A percentile compares a stretch with the other conserved stretches of the same genome.
phyloP scores from a whole-genome alignment of 441 rosid species.

The Populus hybrid region DNA sequence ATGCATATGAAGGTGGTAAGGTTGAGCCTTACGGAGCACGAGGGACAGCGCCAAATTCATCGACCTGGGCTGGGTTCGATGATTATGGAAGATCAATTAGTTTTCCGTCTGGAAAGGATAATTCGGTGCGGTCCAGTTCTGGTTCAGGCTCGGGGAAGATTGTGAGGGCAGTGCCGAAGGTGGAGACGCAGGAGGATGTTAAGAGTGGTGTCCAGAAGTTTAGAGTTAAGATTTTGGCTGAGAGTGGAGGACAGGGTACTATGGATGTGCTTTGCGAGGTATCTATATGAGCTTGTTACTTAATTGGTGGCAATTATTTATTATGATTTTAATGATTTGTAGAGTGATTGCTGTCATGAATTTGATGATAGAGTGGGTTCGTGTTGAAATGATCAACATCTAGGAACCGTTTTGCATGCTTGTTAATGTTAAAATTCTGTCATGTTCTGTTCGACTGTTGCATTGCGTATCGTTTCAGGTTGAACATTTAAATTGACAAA shows the following conservation, averaged over 20 bases:
- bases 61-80: conserved; percentile 71
- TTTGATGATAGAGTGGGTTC: not conserved
- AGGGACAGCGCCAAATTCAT: conserved; percentile 82
- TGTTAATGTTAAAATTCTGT: not conserved
- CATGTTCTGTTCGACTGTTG: not conserved
- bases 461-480: not conserved
- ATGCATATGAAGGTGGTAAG: conserved; percentile 85
- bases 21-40: conserved; percentile 93
- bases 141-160: conserved; percentile 57
- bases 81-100: conserved; percentile 90
- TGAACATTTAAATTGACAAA: not conserved
- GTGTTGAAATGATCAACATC: not conserved
- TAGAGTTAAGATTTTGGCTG: conserved; percentile 86
- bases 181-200: conserved; percentile 76
- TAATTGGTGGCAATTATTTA: not conserved
- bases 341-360: not conserved
- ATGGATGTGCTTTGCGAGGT: conserved; percentile 98
- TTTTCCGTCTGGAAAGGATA: conserved; percentile 54
- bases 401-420: not conserved
- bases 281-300: not conserved
- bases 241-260: conserved; percentile 75
- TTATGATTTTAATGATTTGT: not conserved
- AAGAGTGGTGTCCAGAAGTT: conserved; percentile 91
- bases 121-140: conserved; percentile 25
- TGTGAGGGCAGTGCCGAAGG: conserved; percentile 89